phyloP scores from a whole-genome alignment of 768 basidiomycete genomes.

The Favolaschia claudopus region DNA sequence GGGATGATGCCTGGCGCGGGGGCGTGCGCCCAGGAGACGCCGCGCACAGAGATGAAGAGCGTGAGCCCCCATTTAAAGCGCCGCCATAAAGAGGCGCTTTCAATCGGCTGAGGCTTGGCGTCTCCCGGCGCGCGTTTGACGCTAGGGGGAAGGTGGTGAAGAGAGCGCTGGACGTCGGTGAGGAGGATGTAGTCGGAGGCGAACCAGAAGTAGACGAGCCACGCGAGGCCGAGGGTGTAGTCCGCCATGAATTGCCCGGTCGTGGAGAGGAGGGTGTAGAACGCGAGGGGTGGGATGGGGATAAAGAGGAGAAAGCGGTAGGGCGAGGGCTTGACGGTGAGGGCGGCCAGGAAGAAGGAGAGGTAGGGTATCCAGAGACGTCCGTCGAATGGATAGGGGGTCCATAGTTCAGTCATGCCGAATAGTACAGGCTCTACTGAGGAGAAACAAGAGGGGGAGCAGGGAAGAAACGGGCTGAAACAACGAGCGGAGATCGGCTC shows the following conservation, averaged over 20 bases:
- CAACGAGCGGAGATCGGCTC: no score
- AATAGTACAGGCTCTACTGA: no score
- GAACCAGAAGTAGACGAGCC: not conserved
- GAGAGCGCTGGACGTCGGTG: constrained; percentile 35
- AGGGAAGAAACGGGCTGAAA: no score
- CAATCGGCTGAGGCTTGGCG: no score
- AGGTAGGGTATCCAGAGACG: no score
- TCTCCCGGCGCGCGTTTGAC: constrained; percentile 13
- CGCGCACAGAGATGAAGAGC: constrained; percentile 34
- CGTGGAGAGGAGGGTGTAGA: not conserved
- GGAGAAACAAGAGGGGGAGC: no score
- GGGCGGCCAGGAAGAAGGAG: no score
- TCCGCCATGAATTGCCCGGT: not conserved
- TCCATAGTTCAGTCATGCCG: no score
- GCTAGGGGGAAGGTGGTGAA: constrained; percentile 16
- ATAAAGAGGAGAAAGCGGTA: no score
- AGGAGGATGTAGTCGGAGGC: constrained; percentile 31
- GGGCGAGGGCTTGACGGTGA: no score
- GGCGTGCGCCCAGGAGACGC: constrained; percentile 40
- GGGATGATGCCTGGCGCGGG: constrained; percentile 25
- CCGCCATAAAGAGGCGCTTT: constrained; percentile 24
- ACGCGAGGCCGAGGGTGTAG: not conserved
- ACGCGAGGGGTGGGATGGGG: no score
- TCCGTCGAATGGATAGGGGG: no score
- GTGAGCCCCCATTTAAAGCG: constrained; percentile 34